Evolutionary conservation across 2,329 filamentous ascomycete genomes (phyloP).

Genomic region (Microdochium paspali): DNA sequence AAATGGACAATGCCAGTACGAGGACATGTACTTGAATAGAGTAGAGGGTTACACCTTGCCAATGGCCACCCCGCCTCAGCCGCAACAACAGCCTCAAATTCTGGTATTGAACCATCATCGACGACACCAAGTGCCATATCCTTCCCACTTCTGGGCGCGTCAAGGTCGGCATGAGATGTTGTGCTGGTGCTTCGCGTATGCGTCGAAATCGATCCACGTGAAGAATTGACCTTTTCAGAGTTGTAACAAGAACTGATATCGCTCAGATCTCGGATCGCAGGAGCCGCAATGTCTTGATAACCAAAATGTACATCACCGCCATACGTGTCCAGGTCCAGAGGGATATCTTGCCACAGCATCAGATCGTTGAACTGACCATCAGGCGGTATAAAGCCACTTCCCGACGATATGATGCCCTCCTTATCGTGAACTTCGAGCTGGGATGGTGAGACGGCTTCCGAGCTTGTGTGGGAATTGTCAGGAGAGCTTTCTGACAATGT

Average conservation of each 20-base stretch:
- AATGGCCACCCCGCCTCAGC: conserved; percentile 41
- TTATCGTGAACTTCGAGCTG: conserved; percentile 24
- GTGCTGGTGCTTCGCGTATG: conserved; percentile 39
- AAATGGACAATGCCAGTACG: conserved; percentile 41
- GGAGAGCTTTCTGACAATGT: conserved; percentile 19
- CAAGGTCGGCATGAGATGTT: conserved; percentile 28
- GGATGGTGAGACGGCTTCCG: conserved; percentile 25
- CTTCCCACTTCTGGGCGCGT: conserved; percentile 16
- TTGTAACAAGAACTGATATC: conserved; percentile 26
- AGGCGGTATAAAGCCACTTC: conserved; percentile 21
- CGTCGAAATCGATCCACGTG: conserved; percentile 25
- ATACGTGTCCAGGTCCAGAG: conserved; percentile 33
- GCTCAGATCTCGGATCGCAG: conserved; percentile 27
- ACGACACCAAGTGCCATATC: conserved; percentile 18
- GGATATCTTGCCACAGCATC: conserved; percentile 32
- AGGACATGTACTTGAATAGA: conserved; percentile 33
- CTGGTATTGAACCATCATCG: conserved; percentile 22
- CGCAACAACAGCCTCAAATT: conserved; percentile 36
- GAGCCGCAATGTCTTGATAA: conserved; percentile 23
- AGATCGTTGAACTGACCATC: conserved; percentile 33
- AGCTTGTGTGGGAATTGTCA: conserved; percentile 21
- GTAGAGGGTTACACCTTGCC: conserved; percentile 37
- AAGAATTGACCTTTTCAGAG: conserved; percentile 33
- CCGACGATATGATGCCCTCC: conserved; percentile 32
- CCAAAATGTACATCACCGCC: conserved; percentile 19